Conservation (phyloP, 495 filamentous ascomycete species). For the Aspergillus diversus region DNA sequence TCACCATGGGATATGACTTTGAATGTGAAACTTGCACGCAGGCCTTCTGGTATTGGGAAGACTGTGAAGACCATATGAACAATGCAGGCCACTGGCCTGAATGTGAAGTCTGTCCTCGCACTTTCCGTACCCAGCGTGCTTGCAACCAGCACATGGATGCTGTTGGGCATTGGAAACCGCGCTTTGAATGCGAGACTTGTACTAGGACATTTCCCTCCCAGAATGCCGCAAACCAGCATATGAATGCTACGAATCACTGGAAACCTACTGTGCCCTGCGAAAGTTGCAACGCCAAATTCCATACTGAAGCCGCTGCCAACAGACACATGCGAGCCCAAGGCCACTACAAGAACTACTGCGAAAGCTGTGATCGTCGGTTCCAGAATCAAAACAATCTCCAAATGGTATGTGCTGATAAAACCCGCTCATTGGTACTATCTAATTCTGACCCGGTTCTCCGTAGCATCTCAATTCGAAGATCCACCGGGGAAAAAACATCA, state of each 20-base stretch:
- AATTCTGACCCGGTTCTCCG: slow-evolving; percentile 8
- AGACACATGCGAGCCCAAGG: slow-evolving; percentile 40
- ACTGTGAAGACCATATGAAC: slow-evolving; percentile 5
- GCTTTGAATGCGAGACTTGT: slow-evolving; percentile 45
- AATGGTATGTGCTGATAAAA: slow-evolving; percentile 41
- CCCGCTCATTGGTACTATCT: background rate
- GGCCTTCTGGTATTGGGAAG: background rate
- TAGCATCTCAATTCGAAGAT: slow-evolving; percentile 50
- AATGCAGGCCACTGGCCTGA: slow-evolving; percentile 13
- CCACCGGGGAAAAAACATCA: slow-evolving; percentile 35
- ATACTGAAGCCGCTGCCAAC: slow-evolving; percentile 26
- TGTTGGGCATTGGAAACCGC: slow-evolving; percentile 33
- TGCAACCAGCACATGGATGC: slow-evolving; percentile 35
- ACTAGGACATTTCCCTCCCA: slow-evolving; percentile 27
- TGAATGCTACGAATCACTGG: slow-evolving; percentile 40
- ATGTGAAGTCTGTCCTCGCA: slow-evolving; percentile 37
- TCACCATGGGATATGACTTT: slow-evolving; percentile 8
- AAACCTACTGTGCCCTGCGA: slow-evolving; percentile 34
- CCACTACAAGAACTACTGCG: slow-evolving; percentile 47
- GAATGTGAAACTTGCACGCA: slow-evolving; percentile 14
- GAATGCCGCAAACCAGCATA: slow-evolving; percentile 39
- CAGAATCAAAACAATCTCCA: slow-evolving; percentile 41
- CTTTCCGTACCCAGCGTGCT: slow-evolving; percentile 27
- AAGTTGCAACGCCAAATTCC: slow-evolving; percentile 37
- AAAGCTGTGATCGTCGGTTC: slow-evolving; percentile 38